Conservation (phyloP, 169 alveolate species). For the Plasmodium malariae region DNA sequence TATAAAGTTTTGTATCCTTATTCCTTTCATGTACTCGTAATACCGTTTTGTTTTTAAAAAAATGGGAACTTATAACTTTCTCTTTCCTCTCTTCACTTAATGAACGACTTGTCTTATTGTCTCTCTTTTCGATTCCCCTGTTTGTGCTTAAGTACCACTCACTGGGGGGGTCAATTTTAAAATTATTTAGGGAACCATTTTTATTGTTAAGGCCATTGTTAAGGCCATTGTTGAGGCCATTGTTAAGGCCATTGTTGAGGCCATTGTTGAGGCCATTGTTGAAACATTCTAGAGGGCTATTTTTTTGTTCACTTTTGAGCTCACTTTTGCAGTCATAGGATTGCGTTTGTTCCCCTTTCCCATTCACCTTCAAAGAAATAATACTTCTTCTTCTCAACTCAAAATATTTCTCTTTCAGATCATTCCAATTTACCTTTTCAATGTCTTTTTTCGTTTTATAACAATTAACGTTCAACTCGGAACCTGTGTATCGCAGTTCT, state of each 20-base stretch:
- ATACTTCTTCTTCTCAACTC: constrained; percentile 1
- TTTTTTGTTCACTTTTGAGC: background rate
- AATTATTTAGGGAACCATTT: too few relatives aligned
- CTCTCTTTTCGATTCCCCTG: too few relatives aligned
- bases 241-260: too few relatives aligned
- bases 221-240: too few relatives aligned
- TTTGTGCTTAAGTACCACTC: too few relatives aligned
- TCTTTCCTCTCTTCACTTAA: too few relatives aligned
- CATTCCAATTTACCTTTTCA: constrained; percentile 14
- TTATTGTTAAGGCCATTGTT: too few relatives aligned
- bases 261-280: background rate
- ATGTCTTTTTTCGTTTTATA: background rate
- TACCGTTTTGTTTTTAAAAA: constrained; percentile 15
- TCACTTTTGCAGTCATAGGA: background rate
- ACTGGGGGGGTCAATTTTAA: too few relatives aligned
- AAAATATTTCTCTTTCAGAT: constrained; percentile 23
- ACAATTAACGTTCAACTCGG: background rate
- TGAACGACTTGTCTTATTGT: too few relatives aligned
- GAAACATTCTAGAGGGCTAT: background rate
- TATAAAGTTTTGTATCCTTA: background rate
- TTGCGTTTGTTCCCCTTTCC: background rate
- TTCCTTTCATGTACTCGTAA: background rate
- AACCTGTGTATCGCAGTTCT: background rate
- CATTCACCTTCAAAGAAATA: background rate
- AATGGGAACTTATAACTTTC: background rate